phyloP scores from a whole-genome alignment of 129 eudicot genomes.

The Flaveria linearis region DNA sequence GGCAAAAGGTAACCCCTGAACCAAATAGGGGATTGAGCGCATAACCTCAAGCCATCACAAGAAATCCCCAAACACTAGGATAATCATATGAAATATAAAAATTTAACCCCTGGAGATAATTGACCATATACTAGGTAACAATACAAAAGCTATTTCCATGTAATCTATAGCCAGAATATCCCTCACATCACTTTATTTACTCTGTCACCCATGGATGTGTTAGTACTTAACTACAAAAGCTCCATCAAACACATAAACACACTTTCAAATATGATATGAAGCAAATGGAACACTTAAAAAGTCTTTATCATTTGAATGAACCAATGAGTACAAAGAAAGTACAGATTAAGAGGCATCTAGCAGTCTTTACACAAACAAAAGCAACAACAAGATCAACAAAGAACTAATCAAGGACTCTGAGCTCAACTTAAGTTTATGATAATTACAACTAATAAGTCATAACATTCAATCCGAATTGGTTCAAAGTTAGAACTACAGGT shows the following conservation, averaged over 20 bases:
- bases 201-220: constrained; percentile 4
- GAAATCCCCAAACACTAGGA: background rate
- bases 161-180: background rate
- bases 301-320: too few relatives aligned
- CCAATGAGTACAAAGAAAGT: too few relatives aligned
- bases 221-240: background rate
- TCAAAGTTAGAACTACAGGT: background rate
- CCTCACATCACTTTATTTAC: constrained; percentile 2
- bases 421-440: background rate
- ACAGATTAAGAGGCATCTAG: too few relatives aligned
- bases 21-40: background rate
- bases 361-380: too few relatives aligned
- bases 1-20: constrained; percentile 1
- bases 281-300: constrained; percentile 3
- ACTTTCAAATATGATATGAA: background rate
- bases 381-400: background rate
- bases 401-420: background rate
- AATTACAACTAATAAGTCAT: background rate
- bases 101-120: background rate
- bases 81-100: background rate
- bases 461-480: background rate
- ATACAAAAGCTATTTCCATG: background rate
- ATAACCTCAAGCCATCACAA: constrained; percentile 10
- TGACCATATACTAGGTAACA: constrained; percentile 5
- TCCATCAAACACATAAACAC: background rate